Evolutionary conservation across 2,329 filamentous ascomycete genomes (phyloP).

Genomic region (Drechslerella dactyloides): DNA sequence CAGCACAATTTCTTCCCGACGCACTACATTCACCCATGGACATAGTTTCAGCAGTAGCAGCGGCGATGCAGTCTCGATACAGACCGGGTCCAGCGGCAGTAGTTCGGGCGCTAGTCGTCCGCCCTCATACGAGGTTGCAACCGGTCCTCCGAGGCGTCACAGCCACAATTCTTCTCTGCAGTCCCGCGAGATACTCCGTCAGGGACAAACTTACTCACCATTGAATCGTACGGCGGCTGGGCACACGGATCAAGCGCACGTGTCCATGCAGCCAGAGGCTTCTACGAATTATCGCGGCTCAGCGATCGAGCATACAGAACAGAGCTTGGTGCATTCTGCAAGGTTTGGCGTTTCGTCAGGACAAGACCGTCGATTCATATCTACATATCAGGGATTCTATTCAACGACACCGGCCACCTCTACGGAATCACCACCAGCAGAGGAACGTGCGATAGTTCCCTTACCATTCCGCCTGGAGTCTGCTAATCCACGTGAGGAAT

Average conservation of each 20-base stretch:
- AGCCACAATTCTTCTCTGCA: neutral
- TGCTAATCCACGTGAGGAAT: too few relatives aligned
- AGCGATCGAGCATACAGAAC: too few relatives aligned
- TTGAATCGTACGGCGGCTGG: neutral
- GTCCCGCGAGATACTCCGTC: slow-evolving; percentile 11
- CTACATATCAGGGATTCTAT: too few relatives aligned
- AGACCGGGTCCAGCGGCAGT: neutral
- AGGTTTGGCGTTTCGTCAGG: too few relatives aligned
- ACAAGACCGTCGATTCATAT: too few relatives aligned
- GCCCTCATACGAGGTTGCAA: neutral
- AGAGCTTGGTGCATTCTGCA: too few relatives aligned
- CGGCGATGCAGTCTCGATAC: neutral
- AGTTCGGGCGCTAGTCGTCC: neutral
- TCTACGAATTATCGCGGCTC: too few relatives aligned
- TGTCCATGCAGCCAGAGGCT: too few relatives aligned
- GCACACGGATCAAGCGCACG: neutral
- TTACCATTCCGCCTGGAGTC: too few relatives aligned
- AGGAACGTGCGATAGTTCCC: too few relatives aligned
- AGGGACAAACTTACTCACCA: slow-evolving; percentile 16
- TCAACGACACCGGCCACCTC: too few relatives aligned
- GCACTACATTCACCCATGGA: neutral
- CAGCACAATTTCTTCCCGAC: neutral
- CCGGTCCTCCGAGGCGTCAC: neutral
- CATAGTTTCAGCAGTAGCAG: neutral
- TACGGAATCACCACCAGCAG: too few relatives aligned